A percentile compares a stretch with the other conserved stretches of the same genome.
phyloP scores from a whole-genome alignment of 257 asterid genomes.

The Ilex asprella region DNA sequence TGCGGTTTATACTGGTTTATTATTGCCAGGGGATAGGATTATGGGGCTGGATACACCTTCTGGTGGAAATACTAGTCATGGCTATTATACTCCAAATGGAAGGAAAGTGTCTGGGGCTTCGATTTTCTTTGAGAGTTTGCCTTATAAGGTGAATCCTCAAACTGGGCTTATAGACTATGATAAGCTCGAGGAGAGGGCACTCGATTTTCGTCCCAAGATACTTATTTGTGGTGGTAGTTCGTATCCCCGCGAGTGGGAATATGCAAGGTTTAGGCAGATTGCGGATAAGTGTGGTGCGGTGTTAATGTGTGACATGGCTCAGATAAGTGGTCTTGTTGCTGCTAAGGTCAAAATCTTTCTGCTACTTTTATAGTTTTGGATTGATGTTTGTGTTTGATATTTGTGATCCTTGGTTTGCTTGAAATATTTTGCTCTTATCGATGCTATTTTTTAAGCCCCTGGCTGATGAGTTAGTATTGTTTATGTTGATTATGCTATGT shows the following conservation, averaged over 20 bases:
- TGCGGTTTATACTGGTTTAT: slow-evolving; percentile 77
- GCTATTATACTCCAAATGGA: slow-evolving; percentile 91
- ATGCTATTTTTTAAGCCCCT: too few relatives aligned
- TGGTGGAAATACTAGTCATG: slow-evolving; percentile 96
- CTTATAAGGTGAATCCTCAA: slow-evolving; percentile 72
- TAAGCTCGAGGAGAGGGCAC: slow-evolving; percentile 81
- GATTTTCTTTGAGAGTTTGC: slow-evolving; percentile 70
- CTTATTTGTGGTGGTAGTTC: slow-evolving; percentile 92
- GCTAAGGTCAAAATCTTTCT: slow-evolving; percentile 50
- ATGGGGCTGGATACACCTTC: slow-evolving; percentile 95
- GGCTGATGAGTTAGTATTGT: too few relatives aligned
- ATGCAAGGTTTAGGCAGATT: slow-evolving; percentile 62
- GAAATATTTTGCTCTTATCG: too few relatives aligned
- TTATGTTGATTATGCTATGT: too few relatives aligned
- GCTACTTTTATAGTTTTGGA: neutral
- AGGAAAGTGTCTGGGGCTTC: slow-evolving; percentile 93
- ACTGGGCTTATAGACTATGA: slow-evolving; percentile 79
- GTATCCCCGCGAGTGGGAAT: slow-evolving; percentile 89
- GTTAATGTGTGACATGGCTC: slow-evolving; percentile 90
- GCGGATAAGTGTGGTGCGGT: slow-evolving; percentile 90
- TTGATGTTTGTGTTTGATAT: neutral
- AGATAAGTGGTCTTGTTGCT: slow-evolving; percentile 83
- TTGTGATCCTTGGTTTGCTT: neutral
- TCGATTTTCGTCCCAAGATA: slow-evolving; percentile 84
- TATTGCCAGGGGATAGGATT: slow-evolving; percentile 88